Percentiles rank a stretch among this genome's conserved stretches.
phyloP scores from a whole-genome alignment of 176 grass and related monocot species.

The Musa troglodytarum region DNA sequence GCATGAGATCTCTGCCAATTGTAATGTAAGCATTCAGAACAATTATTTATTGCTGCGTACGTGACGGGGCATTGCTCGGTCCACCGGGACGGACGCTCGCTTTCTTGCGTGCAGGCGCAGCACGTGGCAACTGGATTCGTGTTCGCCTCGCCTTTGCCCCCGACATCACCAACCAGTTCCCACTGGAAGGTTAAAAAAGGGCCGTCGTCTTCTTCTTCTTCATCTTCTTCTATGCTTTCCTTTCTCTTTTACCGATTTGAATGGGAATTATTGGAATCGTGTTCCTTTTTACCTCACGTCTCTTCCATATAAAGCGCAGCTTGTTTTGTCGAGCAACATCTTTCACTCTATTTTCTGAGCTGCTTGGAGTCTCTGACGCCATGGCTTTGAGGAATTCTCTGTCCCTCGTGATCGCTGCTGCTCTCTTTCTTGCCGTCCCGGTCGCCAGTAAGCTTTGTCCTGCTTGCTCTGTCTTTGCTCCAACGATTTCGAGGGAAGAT shows the following conservation, averaged over 20 bases:
- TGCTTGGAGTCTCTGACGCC: neutral
- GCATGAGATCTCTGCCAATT: too few relatives aligned
- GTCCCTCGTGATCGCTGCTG: neutral
- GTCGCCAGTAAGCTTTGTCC: conserved; percentile 1
- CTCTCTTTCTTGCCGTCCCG: conserved; percentile 4
- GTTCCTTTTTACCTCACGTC: neutral
- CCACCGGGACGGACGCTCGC: neutral
- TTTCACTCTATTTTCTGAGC: neutral
- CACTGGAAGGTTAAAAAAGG: neutral
- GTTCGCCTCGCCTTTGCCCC: too few relatives aligned
- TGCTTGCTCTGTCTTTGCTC: neutral
- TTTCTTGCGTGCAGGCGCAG: neutral
- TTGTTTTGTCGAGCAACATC: neutral
- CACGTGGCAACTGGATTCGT: neutral
- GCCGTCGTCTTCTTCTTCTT: neutral
- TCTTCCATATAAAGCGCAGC: neutral
- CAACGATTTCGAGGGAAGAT: neutral
- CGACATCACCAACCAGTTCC: neutral
- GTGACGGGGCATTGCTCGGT: neutral
- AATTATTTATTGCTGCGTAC: neutral
- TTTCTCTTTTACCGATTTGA: neutral
- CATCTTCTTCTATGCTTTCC: neutral
- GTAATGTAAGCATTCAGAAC: neutral
- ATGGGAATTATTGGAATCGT: neutral
- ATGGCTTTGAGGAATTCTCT: neutral